Conservation (phyloP, 805 yeast species). For the Candida berthetii region DNA sequence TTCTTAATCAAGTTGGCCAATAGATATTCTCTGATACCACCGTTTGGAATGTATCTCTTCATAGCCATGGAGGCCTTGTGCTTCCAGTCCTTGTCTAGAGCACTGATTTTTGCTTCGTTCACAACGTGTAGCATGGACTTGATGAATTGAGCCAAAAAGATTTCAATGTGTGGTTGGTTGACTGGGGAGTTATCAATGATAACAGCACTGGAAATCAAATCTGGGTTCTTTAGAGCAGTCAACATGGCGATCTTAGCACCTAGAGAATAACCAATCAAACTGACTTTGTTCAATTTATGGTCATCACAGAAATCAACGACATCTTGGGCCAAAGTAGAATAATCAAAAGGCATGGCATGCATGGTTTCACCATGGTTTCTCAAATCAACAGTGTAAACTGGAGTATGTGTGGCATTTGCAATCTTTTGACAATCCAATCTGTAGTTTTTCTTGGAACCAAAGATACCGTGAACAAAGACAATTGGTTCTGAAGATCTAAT, state of each 20-base stretch:
- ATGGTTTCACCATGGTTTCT: slow-evolving; percentile 43
- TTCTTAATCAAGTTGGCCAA: slow-evolving; percentile 27
- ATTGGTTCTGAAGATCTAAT: slow-evolving; percentile 24
- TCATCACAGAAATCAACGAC: slow-evolving; percentile 28
- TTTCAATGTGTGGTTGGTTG: slow-evolving; percentile 23
- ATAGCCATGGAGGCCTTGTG: slow-evolving; percentile 15
- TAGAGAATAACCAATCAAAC: slow-evolving; percentile 40
- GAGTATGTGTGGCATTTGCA: slow-evolving; percentile 22
- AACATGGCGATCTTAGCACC: slow-evolving; percentile 48
- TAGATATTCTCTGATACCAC: slow-evolving; percentile 26
- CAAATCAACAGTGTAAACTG: slow-evolving; percentile 36
- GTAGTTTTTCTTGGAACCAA: slow-evolving; percentile 39
- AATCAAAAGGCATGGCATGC: slow-evolving; percentile 35
- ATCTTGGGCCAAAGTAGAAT: slow-evolving; percentile 34
- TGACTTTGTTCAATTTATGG: slow-evolving; percentile 21
- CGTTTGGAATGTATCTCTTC: slow-evolving; percentile 16
- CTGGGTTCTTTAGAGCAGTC: slow-evolving; percentile 32
- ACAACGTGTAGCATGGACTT: slow-evolving; percentile 34
- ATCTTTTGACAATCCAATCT: slow-evolving; percentile 29
- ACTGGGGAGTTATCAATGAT: slow-evolving; percentile 43
- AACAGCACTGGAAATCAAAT: slow-evolving; percentile 28
- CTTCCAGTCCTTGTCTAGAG: slow-evolving; percentile 20
- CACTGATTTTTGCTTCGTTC: slow-evolving; percentile 12
- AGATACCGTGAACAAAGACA: slow-evolving; percentile 41
- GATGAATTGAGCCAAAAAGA: slow-evolving; percentile 26